A percentile compares a stretch with the other conserved stretches of the same genome.
These are phyloP conservation scores for Gossypioides kirkii DNA, from an alignment of 345 rosid genomes.

Conservation along the genomic window DNA sequence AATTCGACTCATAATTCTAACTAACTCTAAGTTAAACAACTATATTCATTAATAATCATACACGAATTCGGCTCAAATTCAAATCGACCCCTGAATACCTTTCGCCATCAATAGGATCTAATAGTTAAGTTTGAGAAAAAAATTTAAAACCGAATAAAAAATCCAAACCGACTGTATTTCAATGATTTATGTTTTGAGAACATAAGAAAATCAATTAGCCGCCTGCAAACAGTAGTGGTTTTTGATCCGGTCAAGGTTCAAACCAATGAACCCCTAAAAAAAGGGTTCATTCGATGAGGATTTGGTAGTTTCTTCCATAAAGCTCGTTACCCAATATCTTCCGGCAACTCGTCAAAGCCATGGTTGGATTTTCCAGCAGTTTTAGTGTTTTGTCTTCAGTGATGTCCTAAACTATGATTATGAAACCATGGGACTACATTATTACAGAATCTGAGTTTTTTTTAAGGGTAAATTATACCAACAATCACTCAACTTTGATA, in stretches of 20 bases:
- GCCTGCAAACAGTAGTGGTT: not conserved
- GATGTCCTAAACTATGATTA: slow-evolving; percentile 2
- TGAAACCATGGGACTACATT: not conserved
- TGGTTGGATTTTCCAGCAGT: slow-evolving; percentile 7
- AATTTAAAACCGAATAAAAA: too few species aligned
- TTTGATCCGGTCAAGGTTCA: not conserved
- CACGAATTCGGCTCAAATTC: too few species aligned
- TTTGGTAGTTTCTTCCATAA: not conserved
- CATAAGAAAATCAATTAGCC: not conserved
- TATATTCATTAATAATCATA: too few species aligned
- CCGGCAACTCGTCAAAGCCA: slow-evolving; percentile 9
- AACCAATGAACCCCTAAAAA: not conserved
- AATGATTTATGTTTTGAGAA: not conserved
- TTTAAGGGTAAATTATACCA: too few species aligned
- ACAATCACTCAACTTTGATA: too few species aligned
- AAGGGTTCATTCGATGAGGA: slow-evolving; percentile 14
- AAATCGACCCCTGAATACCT: too few species aligned
- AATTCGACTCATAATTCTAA: too few species aligned
- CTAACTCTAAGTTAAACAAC: too few species aligned
- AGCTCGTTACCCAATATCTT: not conserved
- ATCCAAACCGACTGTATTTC: too few species aligned
- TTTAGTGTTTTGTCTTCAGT: slow-evolving; percentile 4
- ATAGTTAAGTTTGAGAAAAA: too few species aligned
- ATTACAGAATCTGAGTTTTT: slow-evolving; percentile 4
- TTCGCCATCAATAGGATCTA: too few species aligned